Conservation (phyloP, 805 yeast genomes). For the Candida michaelii region DNA sequence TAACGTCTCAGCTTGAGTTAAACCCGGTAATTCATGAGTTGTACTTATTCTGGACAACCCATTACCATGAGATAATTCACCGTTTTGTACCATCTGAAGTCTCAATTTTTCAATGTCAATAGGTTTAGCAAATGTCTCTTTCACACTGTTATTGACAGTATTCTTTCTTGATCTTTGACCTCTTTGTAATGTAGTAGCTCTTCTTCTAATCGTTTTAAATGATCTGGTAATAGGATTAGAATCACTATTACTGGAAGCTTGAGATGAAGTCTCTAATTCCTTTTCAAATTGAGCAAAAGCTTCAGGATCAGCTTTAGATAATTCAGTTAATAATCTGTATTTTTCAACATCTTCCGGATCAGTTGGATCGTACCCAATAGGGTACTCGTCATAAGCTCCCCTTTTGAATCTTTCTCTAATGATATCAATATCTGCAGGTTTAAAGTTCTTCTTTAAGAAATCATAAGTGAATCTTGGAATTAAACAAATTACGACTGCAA, state of each 20-base stretch:
- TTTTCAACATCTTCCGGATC: slow-evolving; percentile 42
- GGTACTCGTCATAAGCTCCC: slow-evolving; percentile 53
- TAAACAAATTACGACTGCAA: slow-evolving; percentile 54
- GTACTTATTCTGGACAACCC: slow-evolving; percentile 44
- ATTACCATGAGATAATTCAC: slow-evolving; percentile 31
- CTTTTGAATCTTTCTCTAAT: slow-evolving; percentile 58
- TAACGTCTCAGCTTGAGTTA: slow-evolving; percentile 49
- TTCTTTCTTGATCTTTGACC: slow-evolving; percentile 22
- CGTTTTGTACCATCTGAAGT: slow-evolving; percentile 36
- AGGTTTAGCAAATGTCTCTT: slow-evolving; percentile 32
- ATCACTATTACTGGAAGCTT: background rate
- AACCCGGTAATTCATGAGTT: slow-evolving; percentile 49
- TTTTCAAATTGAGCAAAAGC: slow-evolving; percentile 34
- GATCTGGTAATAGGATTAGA: slow-evolving; percentile 24
- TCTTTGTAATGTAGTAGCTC: slow-evolving; percentile 23
- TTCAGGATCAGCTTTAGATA: slow-evolving; percentile 35
- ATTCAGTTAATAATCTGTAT: slow-evolving; percentile 31
- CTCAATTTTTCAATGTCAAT: slow-evolving; percentile 35
- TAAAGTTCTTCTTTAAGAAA: slow-evolving; percentile 48
- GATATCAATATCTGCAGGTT: slow-evolving; percentile 69
- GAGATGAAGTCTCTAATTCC: slow-evolving; percentile 12
- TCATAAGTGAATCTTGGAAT: slow-evolving; percentile 62
- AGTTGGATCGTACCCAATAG: slow-evolving; percentile 55
- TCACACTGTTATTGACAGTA: slow-evolving; percentile 20
- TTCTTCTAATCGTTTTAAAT: slow-evolving; percentile 35